Base-by-base conservation (phyloP, 2,329 filamentous ascomycete genomes). In the Aspergillus oerlinghausenensis region DNA sequence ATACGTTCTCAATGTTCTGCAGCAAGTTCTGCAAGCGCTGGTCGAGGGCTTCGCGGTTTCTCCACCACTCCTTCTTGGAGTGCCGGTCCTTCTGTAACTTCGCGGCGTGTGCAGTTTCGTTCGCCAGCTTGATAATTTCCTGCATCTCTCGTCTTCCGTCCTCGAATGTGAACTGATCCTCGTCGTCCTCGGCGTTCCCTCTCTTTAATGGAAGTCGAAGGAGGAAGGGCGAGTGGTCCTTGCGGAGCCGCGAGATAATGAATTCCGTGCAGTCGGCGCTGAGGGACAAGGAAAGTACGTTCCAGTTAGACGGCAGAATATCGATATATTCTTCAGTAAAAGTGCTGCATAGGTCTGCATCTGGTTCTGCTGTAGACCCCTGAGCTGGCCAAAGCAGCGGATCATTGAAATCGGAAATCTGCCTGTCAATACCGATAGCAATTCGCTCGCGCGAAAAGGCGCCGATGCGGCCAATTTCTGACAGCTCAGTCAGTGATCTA, bases 51-150 rank as follows among this genome's bases (percentile, higher is more conserved):
- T 94, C 88, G 14, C 95, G 85, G 68, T 92, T 88, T 4, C 83
- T 84, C 92, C 94, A 99, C 94, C 94, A 99, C 49, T 87, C 86
- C 42, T 84, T 84, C 70, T 90, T 92, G 28, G 88, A 87, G 38
- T 87, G 88, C 70, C 88, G 90, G 49, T 84, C 82, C 8, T 82
- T 86, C 71, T 92, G 87, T 60, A 92, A 86, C 28, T 87, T 83
- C 2, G 83, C 80, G 50, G 81, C 82, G 69, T 96, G 92, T 55
- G 92, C 92, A 59, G 87, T 95, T 60, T 87, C 84, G 70, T 97
- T 96, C 48, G 92, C 91, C 6, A 85, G 79, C 58, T 84, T 78
- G 63, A 97, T 90, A 21, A 99, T 92, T 25, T 96, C 89, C 21
- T 86, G 78, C 61, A 99, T 83, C 70, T 97, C 92, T 6, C 83